These are phyloP conservation scores for Leishmania martiniquensis DNA, from an alignment of 208 protist species.

Conservation along the genomic window DNA sequence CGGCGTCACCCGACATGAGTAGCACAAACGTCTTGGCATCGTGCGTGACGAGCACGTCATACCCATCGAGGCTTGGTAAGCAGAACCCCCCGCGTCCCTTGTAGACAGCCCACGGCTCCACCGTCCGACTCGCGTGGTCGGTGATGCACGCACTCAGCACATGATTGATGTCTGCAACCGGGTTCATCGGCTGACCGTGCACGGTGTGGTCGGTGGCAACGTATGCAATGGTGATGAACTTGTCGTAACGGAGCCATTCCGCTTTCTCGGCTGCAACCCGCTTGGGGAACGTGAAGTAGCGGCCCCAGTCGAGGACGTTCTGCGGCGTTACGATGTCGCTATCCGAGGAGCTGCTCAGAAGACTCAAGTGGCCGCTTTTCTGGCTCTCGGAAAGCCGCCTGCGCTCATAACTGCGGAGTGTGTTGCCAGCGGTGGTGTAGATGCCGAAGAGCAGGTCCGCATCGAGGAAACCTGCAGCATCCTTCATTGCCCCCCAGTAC, in stretches of 20 bases:
- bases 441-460: constrained; percentile 68
- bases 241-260: constrained; percentile 54
- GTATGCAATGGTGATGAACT: constrained; percentile 72
- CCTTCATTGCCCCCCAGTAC: constrained; percentile 71
- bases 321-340: constrained; percentile 27
- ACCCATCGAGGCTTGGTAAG: constrained; percentile 65
- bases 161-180: constrained; percentile 57
- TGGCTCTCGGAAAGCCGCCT: constrained; percentile 32
- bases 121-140: constrained; percentile 42
- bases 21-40: constrained; percentile 81
- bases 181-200: constrained; percentile 64
- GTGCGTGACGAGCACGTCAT: constrained; percentile 79
- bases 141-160: constrained; percentile 61
- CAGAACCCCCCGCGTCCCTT: constrained; percentile 50
- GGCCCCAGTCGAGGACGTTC: constrained; percentile 62
- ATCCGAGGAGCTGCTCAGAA: constrained; percentile 9
- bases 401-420: constrained; percentile 46
- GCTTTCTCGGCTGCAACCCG: constrained; percentile 51
- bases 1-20: constrained; percentile 56
- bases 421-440: constrained; percentile 55
- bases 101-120: constrained; percentile 79
- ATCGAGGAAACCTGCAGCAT: constrained; percentile 44
- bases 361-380: constrained; percentile 7
- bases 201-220: constrained; percentile 64
- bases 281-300: constrained; percentile 38